Percentiles rank a stretch among this genome's conserved stretches.
phyloP scores from a whole-genome alignment of 192 early-diverging fungal genomes.

The Dissophora ornata region DNA sequence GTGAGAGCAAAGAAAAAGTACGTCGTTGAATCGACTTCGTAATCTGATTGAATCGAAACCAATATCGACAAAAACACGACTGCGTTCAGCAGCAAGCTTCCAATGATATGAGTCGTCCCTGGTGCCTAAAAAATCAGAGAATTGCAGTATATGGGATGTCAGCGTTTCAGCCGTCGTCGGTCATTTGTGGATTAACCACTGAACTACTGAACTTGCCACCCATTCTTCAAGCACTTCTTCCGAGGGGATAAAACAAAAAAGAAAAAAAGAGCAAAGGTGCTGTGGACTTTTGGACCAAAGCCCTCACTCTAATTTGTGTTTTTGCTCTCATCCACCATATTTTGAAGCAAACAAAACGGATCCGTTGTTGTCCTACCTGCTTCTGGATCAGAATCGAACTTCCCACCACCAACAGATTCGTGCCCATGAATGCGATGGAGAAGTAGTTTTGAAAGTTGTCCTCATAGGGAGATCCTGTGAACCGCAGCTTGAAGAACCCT shows the following conservation, averaged over 20 bases:
- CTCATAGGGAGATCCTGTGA: slow-evolving; percentile 67
- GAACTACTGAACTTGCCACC: no score
- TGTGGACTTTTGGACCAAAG: no score
- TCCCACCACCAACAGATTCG: slow-evolving; percentile 66
- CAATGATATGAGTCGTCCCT: slow-evolving; percentile 47
- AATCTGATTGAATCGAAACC: slow-evolving; percentile 61
- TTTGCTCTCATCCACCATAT: neutral
- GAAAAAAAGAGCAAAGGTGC: no score
- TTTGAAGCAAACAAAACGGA: neutral
- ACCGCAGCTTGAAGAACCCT: slow-evolving; percentile 75
- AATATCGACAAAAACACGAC: slow-evolving; percentile 62
- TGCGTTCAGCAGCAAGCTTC: slow-evolving; percentile 65
- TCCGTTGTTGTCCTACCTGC: slow-evolving; percentile 46
- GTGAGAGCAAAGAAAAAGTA: slow-evolving; percentile 75
- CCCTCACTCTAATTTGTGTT: neutral
- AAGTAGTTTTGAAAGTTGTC: slow-evolving; percentile 85
- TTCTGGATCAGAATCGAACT: slow-evolving; percentile 65
- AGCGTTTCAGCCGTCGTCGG: no score
- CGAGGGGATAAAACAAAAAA: neutral
- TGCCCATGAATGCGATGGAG: slow-evolving; percentile 69
- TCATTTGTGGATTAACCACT: neutral
- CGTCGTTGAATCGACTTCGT: slow-evolving; percentile 53
- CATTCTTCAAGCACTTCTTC: neutral
- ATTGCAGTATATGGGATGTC: no score
- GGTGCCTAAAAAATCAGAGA: slow-evolving; percentile 33